A percentile compares a stretch with the other conserved stretches of the same genome.
Evolutionary conservation across 176 grass and related monocot genomes (phyloP).

Genomic region (Typha latifolia): DNA sequence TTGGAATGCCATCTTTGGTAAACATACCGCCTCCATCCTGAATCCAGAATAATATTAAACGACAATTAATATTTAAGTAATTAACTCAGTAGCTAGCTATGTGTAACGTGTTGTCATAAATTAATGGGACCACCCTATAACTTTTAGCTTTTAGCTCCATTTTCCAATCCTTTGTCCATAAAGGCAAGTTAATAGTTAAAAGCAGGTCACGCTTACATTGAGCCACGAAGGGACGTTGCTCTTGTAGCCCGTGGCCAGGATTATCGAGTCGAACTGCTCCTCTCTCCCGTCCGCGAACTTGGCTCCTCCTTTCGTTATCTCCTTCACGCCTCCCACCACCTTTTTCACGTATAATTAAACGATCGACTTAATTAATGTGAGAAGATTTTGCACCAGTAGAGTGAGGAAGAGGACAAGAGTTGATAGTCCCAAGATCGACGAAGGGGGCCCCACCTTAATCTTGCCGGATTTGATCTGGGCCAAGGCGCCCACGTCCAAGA

Average conservation of each 20-base stretch:
- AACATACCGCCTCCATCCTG: slow-evolving; percentile 58
- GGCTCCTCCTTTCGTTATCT: slow-evolving; percentile 52
- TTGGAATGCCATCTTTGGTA: slow-evolving; percentile 54
- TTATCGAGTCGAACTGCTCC: slow-evolving; percentile 74
- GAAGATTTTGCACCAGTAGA: neutral
- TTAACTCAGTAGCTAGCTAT: neutral
- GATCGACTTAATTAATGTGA: no score
- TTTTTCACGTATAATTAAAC: slow-evolving; percentile 3
- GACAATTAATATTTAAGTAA: neutral
- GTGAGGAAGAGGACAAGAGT: neutral
- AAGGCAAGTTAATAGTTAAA: neutral
- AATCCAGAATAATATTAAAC: neutral
- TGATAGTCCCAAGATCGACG: neutral
- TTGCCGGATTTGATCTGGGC: slow-evolving; percentile 79
- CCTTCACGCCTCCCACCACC: slow-evolving; percentile 89
- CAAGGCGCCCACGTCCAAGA: slow-evolving; percentile 80
- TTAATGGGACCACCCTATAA: no score
- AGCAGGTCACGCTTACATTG: slow-evolving; percentile 46
- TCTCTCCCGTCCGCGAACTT: slow-evolving; percentile 87
- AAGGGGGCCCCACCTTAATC: slow-evolving; percentile 55
- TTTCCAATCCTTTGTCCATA: neutral
- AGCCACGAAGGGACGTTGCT: slow-evolving; percentile 98
- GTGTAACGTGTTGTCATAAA: no score
- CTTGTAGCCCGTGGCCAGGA: slow-evolving; percentile 82
- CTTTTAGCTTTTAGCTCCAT: neutral